A percentile compares a stretch with the other conserved stretches of the same genome.
These are phyloP conservation scores for Pseudogymnoascus sp. DNA, from an alignment of 2,329 filamentous ascomycete species.

Conservation along the genomic window DNA sequence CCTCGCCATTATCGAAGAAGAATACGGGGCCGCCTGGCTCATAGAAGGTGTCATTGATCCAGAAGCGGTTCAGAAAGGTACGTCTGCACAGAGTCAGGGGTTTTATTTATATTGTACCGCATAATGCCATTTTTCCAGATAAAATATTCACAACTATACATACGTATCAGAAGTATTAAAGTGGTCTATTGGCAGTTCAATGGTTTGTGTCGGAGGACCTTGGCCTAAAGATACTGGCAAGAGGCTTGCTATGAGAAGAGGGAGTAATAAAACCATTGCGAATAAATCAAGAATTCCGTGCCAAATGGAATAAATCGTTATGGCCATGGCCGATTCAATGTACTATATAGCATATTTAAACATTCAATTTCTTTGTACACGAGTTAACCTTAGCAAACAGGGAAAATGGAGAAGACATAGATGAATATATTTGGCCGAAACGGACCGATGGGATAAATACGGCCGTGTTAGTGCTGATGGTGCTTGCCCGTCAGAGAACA, in stretches of 20 bases:
- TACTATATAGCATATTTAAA: background rate
- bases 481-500: background rate
- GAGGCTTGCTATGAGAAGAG: background rate
- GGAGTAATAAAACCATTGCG: background rate
- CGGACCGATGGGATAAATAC: background rate
- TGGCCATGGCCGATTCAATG: background rate
- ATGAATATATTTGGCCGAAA: background rate
- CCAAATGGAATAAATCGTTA: background rate
- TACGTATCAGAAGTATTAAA: background rate
- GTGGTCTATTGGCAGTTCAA: background rate
- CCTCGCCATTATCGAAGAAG: constrained; percentile 11
- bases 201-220: background rate
- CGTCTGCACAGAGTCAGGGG: background rate
- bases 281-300: background rate
- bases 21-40: constrained; percentile 10
- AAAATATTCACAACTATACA: background rate
- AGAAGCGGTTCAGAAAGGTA: constrained; percentile 13
- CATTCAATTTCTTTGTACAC: background rate
- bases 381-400: background rate
- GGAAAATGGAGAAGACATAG: background rate
- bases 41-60: constrained; percentile 13
- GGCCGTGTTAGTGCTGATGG: background rate
- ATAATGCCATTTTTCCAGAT: background rate
- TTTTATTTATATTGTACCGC: background rate
- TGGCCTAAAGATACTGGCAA: background rate